Conservation (phyloP, 768 basidiomycete genomes). For the Termitomyces sp. region DNA sequence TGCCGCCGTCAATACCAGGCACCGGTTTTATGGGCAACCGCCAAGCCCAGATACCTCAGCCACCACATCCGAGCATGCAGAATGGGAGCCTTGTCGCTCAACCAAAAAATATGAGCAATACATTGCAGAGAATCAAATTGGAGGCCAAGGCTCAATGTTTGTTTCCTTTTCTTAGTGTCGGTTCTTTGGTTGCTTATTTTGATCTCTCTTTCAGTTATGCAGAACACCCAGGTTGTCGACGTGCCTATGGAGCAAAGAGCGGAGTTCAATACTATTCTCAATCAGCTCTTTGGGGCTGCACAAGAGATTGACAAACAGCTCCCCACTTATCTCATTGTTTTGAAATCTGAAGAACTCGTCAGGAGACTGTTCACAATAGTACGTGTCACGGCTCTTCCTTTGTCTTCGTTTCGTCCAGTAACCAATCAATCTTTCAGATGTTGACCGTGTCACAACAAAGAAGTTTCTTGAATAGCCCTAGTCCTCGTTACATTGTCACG, state of each 20-base stretch:
- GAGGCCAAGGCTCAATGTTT: constrained; percentile 6
- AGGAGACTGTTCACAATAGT: constrained; percentile 54
- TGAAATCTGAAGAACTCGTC: constrained; percentile 45
- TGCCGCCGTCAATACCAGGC: constrained; percentile 8
- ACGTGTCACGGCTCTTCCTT: constrained; percentile 20
- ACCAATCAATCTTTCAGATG: constrained; percentile 27
- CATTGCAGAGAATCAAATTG: constrained; percentile 7
- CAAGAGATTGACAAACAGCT: constrained; percentile 50
- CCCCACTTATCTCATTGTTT: constrained; percentile 38
- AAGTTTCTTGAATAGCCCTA: constrained; percentile 29
- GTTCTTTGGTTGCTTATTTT: not conserved
- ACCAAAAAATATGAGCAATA: not conserved
- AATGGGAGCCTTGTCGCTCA: constrained; percentile 1
- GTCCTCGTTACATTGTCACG: constrained; percentile 37
- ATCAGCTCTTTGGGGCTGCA: constrained; percentile 41
- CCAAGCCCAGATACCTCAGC: constrained; percentile 14
- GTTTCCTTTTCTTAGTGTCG: not conserved
- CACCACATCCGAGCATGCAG: constrained; percentile 15
- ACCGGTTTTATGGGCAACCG: constrained; percentile 17
- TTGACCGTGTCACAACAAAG: constrained; percentile 44
- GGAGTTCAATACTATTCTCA: constrained; percentile 49
- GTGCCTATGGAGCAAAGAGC: constrained; percentile 50
- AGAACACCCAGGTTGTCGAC: constrained; percentile 28
- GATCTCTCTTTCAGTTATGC: constrained; percentile 25
- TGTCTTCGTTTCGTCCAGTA: constrained; percentile 2